Evolutionary conservation across 306 rosid genomes (phyloP).

Genomic region (Trifolium repens): DNA sequence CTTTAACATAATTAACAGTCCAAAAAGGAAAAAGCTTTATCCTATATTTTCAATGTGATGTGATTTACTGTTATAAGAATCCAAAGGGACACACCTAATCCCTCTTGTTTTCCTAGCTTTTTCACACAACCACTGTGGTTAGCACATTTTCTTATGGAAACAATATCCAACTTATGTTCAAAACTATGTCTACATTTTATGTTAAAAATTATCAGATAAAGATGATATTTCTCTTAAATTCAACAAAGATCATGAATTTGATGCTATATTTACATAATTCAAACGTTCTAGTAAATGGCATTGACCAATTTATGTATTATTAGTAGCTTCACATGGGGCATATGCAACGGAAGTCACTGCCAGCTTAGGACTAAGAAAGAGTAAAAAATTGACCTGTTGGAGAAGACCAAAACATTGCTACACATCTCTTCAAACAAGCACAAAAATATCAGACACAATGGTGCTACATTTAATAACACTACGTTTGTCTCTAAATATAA

Average conservation of each 20-base stretch:
- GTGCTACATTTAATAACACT: not conserved
- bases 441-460: not conserved
- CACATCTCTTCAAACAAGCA: constrained; percentile 3
- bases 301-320: constrained; percentile 39
- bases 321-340: constrained; percentile 44
- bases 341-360: constrained; percentile 2
- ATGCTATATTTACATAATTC: constrained; percentile 36
- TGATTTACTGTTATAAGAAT: not conserved
- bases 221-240: constrained; percentile 15
- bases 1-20: constrained; percentile 33
- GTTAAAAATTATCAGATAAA: not conserved
- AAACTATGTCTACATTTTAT: not conserved
- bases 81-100: constrained; percentile 6
- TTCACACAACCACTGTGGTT: constrained; percentile 23
- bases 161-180: not conserved
- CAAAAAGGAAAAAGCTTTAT: constrained; percentile 16
- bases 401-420: not conserved
- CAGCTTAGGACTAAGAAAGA: not conserved
- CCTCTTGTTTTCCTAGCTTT: not conserved
- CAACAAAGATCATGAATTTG: constrained; percentile 23
- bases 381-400: not conserved
- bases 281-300: constrained; percentile 40
- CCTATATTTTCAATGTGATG: not conserved
- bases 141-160: constrained; percentile 30
- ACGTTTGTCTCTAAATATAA: not conserved